Evolutionary conservation across 768 basidiomycete genomes (phyloP), one percentile per base, ranked within the genome.

Genomic region (Hypholoma sublateritium): DNA sequence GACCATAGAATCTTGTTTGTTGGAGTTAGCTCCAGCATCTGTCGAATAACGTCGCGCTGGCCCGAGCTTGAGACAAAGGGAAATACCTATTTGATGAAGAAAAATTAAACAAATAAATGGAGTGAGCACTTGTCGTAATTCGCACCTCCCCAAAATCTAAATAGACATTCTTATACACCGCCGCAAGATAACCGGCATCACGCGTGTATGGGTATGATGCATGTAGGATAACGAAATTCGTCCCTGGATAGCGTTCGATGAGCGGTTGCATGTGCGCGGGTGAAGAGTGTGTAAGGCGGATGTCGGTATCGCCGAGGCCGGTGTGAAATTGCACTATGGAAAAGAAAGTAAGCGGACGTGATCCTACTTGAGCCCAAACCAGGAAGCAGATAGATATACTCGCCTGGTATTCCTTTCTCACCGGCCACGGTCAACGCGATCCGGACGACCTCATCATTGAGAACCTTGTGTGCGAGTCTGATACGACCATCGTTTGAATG

Each of bases 1-100:
- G 88, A 91, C 87, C 88, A 93, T 74, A 93, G 66, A 24, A 92
- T 82, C 66, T 91, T 93, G 67, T 85, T 90, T 25, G 85, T 89
- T 12, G 91, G 91, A 16, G 80, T 75, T 13, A 91, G 70, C 68
- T 92, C 91, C 2, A 92, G 71, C 19, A 89, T 72, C 65, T 91
- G 83, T 22, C 76, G 78, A 25, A 91, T 69, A 45, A 86, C 77
- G 0, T 69, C 64, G 11, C 80, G 74, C 67, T 91, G 90, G 2
- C 89, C 91, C 5, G 80, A 75, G 0, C 72, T 74, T 0, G 86
- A 87, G 41, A 92, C 72, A 53, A 82, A 73, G 0, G 89, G 89
- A 59, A 90, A 92, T 17, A 91, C 74, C 80, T 81, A 35, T 25
- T n/a, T 46, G 35, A 36, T 34, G 11, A 49, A 48, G 35, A 9